A percentile compares a stretch with the other conserved stretches of the same genome.
These are phyloP conservation scores for Talaromyces sp. DNA, from an alignment of 2,329 filamentous ascomycete species.

Conservation along the genomic window DNA sequence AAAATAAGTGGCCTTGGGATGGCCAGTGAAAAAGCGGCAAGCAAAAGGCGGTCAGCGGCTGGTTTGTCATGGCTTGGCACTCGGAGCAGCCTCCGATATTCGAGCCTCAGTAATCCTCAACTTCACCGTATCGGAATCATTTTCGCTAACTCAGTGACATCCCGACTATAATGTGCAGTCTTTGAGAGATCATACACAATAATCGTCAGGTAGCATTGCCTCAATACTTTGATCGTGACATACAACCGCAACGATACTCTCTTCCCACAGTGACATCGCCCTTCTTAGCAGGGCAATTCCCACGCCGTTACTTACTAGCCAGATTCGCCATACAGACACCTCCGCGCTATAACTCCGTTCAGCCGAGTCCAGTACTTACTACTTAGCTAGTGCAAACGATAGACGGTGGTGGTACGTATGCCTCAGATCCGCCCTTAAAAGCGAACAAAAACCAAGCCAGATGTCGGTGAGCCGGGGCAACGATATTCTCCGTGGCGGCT, in stretches of 20 bases:
- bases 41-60: not conserved
- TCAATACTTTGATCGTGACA: not conserved
- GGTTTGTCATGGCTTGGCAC: not conserved
- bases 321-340: not conserved
- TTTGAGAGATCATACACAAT: not conserved
- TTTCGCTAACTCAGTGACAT: not conserved
- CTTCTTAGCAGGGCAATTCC: not conserved
- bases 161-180: not conserved
- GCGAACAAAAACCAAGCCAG: not conserved
- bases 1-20: not conserved
- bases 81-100: not conserved
- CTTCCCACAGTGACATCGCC: not conserved
- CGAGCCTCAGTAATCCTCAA: not conserved
- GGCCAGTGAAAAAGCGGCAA: not conserved
- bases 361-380: not conserved
- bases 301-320: not conserved
- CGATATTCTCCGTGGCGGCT: not conserved
- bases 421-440: not conserved
- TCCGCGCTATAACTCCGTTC: not conserved
- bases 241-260: not conserved
- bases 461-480: not conserved
- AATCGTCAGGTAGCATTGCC: not conserved
- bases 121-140: not conserved
- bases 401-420: not conserved
- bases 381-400: not conserved